Evolutionary conservation across 805 yeast species (phyloP).

Genomic region (Cyberlindnera xylosilytica): DNA sequence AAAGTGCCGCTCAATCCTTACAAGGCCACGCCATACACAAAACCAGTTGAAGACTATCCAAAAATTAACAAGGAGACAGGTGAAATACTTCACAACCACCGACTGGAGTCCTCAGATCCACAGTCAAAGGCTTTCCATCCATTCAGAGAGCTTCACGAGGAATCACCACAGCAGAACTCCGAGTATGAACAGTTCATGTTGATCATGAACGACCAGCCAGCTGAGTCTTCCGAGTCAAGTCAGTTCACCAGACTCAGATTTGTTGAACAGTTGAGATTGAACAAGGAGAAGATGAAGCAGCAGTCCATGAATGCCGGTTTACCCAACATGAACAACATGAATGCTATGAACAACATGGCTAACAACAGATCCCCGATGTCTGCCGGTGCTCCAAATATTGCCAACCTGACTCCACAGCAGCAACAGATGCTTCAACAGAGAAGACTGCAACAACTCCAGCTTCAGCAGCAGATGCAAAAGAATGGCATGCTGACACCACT

Average conservation of each 20-base stretch:
- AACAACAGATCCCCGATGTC: slow-evolving; percentile 27
- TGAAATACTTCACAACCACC: slow-evolving; percentile 33
- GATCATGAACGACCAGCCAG: slow-evolving; percentile 49
- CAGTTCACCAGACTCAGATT: slow-evolving; percentile 87
- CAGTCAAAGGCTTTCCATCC: slow-evolving; percentile 40
- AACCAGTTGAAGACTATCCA: slow-evolving; percentile 48
- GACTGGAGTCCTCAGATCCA: slow-evolving; percentile 37
- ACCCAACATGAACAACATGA: slow-evolving; percentile 24
- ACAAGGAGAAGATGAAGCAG: slow-evolving; percentile 53
- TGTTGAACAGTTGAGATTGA: slow-evolving; percentile 79
- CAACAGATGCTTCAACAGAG: slow-evolving; percentile 31
- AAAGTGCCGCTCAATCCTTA: slow-evolving; percentile 74
- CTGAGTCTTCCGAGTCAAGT: slow-evolving; percentile 33
- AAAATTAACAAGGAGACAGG: slow-evolving; percentile 32
- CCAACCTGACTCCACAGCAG: slow-evolving; percentile 25
- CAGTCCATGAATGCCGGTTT: slow-evolving; percentile 33
- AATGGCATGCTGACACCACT: slow-evolving; percentile 26
- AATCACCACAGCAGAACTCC: slow-evolving; percentile 66
- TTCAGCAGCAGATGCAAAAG: slow-evolving; percentile 26
- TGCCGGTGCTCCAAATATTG: slow-evolving; percentile 7
- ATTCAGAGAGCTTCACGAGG: slow-evolving; percentile 58
- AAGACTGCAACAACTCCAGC: slow-evolving; percentile 28
- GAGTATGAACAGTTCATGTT: slow-evolving; percentile 92
- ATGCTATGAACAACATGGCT: slow-evolving; percentile 3
- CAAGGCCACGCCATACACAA: slow-evolving; percentile 36